Percentiles rank a stretch among this genome's conserved stretches.
Conservation (phyloP, 2,329 filamentous ascomycete species). For the Calonectria hongkongensis region DNA sequence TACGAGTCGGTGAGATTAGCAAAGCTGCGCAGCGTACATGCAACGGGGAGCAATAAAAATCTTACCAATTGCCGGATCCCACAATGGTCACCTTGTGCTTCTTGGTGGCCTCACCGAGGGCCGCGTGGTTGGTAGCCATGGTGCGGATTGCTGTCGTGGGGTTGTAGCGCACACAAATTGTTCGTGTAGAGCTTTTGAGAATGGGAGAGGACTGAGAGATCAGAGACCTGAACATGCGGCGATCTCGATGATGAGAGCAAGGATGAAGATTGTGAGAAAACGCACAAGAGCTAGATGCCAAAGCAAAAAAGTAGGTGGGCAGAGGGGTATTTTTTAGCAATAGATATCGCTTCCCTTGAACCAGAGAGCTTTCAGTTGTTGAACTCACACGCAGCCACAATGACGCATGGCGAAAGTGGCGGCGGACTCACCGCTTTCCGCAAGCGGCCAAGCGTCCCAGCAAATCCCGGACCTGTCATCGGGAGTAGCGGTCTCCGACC, state of each 20-base stretch:
- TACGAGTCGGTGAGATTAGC: conserved; percentile 58
- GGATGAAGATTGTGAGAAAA: conserved; percentile 29
- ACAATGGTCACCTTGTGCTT: conserved; percentile 96
- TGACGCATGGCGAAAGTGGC: conserved; percentile 55
- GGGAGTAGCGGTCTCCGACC: conserved; percentile 41
- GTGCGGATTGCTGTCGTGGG: conserved; percentile 51
- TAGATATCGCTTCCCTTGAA: conserved; percentile 43
- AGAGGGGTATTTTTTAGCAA: conserved; percentile 49
- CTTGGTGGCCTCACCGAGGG: conserved; percentile 73
- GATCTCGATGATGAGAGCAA: conserved; percentile 22
- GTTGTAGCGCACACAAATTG: conserved; percentile 46
- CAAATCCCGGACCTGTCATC: conserved; percentile 50
- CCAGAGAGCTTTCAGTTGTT: conserved; percentile 54
- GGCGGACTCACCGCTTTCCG: conserved; percentile 52
- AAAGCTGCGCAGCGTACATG: neutral
- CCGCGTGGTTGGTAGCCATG: conserved; percentile 56
- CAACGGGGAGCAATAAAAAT: neutral
- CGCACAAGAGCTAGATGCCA: conserved; percentile 12
- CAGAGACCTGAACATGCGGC: conserved; percentile 53
- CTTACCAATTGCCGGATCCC: conserved; percentile 95
- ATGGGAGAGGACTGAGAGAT: conserved; percentile 41
- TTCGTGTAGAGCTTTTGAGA: conserved; percentile 41
- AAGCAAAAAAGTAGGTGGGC: conserved; percentile 40
- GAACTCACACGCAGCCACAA: conserved; percentile 55
- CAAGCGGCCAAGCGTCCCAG: conserved; percentile 51